Percentiles rank a stretch among this genome's conserved stretches.
These are phyloP conservation scores for Fusarium sp. DNA, from an alignment of 2,329 filamentous ascomycete species.

Conservation along the genomic window DNA sequence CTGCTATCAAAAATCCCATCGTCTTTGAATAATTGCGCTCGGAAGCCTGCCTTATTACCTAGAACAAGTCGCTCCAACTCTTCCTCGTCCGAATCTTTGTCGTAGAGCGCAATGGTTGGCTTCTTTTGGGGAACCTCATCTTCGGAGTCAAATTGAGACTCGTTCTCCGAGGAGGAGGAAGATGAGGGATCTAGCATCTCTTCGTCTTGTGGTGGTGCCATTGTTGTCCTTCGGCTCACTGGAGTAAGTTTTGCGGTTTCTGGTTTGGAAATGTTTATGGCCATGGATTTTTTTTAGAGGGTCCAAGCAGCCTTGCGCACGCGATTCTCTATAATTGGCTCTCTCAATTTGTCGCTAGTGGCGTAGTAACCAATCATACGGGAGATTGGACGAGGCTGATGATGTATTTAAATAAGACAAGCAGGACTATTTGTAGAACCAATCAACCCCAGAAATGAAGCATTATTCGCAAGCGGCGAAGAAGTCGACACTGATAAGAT, in stretches of 20 bases:
- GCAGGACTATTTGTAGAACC: neutral
- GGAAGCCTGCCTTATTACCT: slow-evolving; percentile 85
- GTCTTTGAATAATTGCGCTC: slow-evolving; percentile 72
- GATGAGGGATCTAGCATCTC: slow-evolving; percentile 40
- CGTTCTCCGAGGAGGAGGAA: slow-evolving; percentile 44
- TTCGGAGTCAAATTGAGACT: slow-evolving; percentile 44
- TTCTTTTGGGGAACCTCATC: slow-evolving; percentile 42
- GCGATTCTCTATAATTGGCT: slow-evolving; percentile 30
- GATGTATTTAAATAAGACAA: neutral
- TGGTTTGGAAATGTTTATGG: slow-evolving; percentile 32
- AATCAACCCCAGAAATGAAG: neutral
- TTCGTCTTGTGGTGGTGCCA: slow-evolving; percentile 46
- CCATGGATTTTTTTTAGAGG: slow-evolving; percentile 46
- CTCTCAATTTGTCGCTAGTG: neutral
- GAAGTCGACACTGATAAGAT: neutral
- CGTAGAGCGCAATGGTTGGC: slow-evolving; percentile 49
- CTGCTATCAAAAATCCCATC: slow-evolving; percentile 51
- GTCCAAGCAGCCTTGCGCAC: slow-evolving; percentile 44
- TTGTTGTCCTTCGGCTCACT: slow-evolving; percentile 33
- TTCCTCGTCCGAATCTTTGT: slow-evolving; percentile 84
- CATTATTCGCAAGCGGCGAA: neutral
- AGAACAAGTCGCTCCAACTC: slow-evolving; percentile 90
- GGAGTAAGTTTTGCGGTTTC: slow-evolving; percentile 22
- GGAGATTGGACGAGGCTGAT: slow-evolving; percentile 28
- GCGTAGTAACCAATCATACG: slow-evolving; percentile 31